A percentile compares a stretch with the other conserved stretches of the same genome.
Conservation (phyloP, 106 monocot genomes). For the Cymbidium sinense region DNA sequence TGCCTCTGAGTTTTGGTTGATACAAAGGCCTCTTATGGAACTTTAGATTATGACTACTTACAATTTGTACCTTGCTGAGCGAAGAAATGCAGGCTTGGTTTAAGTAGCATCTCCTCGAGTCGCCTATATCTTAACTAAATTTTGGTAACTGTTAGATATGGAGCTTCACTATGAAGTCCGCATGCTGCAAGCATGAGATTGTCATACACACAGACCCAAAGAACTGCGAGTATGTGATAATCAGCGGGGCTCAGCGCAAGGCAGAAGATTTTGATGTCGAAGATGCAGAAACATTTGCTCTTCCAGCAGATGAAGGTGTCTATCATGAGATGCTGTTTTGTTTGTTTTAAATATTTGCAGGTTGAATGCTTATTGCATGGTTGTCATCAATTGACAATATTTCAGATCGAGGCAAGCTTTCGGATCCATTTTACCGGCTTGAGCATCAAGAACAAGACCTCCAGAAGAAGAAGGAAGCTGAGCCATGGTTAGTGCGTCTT, state of each 20-base stretch:
- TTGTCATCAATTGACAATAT: conserved; percentile 7
- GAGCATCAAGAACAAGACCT: conserved; percentile 93
- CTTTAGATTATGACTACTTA: too few species aligned
- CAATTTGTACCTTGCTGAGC: too few species aligned
- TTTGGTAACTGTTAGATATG: conserved; percentile 62
- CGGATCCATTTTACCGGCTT: conserved; percentile 90
- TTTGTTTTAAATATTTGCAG: not conserved
- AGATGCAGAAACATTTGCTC: conserved; percentile 85
- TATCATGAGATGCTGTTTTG: not conserved
- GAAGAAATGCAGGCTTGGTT: too few species aligned
- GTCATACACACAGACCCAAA: conserved; percentile 95
- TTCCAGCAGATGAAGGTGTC: conserved; percentile 91
- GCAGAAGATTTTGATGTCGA: conserved; percentile 88
- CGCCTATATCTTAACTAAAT: not conserved
- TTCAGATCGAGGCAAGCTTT: conserved; percentile 80
- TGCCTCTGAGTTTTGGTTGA: not conserved
- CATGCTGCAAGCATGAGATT: conserved; percentile 88
- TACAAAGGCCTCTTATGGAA: not conserved
- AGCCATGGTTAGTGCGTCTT: conserved; percentile 77
- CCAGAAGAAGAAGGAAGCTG: conserved; percentile 94
- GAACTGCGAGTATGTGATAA: conserved; percentile 83
- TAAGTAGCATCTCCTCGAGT: not conserved
- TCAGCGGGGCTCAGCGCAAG: conserved; percentile 84
- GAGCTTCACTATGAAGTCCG: conserved; percentile 97
- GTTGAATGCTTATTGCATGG: not conserved